These are phyloP conservation scores for Zygosaccharomyces pseudobailii DNA, from an alignment of 1,139 yeast species.

Conservation along the genomic window DNA sequence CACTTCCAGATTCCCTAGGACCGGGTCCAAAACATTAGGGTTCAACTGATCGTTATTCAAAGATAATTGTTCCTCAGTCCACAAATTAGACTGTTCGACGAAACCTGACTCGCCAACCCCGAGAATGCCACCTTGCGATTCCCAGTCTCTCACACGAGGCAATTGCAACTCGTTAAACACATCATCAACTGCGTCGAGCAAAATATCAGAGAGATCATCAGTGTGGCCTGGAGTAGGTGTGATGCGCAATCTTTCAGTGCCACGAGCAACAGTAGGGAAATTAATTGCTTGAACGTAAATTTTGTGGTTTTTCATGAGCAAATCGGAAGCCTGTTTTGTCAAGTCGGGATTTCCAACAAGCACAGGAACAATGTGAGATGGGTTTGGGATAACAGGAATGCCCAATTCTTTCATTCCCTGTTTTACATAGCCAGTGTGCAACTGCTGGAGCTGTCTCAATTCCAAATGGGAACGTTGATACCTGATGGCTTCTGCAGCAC, in stretches of 20 bases:
- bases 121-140: constrained; percentile 72
- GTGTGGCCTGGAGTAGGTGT: constrained; percentile 98
- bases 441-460: constrained; percentile 82
- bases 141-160: constrained; percentile 78
- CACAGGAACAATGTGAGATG: constrained; percentile 94
- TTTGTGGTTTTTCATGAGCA: constrained; percentile 73
- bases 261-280: constrained; percentile 96
- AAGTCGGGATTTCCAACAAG: constrained; percentile 90
- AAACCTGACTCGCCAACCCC: constrained; percentile 68
- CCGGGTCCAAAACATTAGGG: constrained; percentile 59
- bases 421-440: constrained; percentile 81
- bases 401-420: constrained; percentile 62
- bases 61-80: constrained; percentile 78
- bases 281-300: constrained; percentile 97
- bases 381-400: constrained; percentile 94
- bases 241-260: constrained; percentile 91
- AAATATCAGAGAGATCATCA: constrained; percentile 65
- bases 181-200: constrained; percentile 72
- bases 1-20: constrained; percentile 55
- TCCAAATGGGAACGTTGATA: constrained; percentile 72
- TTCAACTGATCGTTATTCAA: constrained; percentile 60
- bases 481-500: constrained; percentile 82
- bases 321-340: constrained; percentile 87
- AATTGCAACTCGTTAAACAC: constrained; percentile 73
- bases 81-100: constrained; percentile 48